These are phyloP conservation scores for Sungouiozyma intestinalis DNA, from an alignment of 805 yeast species.

Conservation along the genomic window DNA sequence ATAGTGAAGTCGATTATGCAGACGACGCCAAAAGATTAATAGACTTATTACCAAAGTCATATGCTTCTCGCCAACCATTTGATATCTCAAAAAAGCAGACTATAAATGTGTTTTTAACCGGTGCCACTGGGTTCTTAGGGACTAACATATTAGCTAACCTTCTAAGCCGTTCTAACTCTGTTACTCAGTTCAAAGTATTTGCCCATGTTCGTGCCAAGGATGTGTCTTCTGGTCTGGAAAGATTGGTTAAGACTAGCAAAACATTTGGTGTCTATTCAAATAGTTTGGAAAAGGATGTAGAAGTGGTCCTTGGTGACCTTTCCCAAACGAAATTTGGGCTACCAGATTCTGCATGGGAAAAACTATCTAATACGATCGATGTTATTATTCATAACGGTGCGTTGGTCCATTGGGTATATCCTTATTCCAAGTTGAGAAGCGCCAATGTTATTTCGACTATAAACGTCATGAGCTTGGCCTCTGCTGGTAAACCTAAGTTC, in stretches of 20 bases:
- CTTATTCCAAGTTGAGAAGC: constrained; percentile 80
- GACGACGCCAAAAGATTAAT: constrained; percentile 59
- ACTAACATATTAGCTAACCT: constrained; percentile 76
- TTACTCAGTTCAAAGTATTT: constrained; percentile 43
- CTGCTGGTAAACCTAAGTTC: constrained; percentile 66
- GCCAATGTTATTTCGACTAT: constrained; percentile 87
- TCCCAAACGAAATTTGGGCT: constrained; percentile 67
- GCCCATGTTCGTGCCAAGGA: constrained; percentile 88
- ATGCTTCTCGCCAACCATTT: constrained; percentile 31
- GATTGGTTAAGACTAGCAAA: constrained; percentile 63
- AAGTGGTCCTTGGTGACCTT: constrained; percentile 76
- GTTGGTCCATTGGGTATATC: constrained; percentile 96
- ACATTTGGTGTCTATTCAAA: constrained; percentile 65
- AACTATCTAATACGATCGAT: constrained; percentile 54
- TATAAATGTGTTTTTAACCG: constrained; percentile 74
- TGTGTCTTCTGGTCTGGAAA: constrained; percentile 57
- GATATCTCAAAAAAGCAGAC: constrained; percentile 21
- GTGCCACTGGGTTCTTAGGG: constrained; percentile 94
- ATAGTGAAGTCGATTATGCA: constrained; percentile 38
- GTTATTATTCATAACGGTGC: constrained; percentile 95
- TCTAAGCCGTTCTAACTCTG: constrained; percentile 40
- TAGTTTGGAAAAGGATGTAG: constrained; percentile 44
- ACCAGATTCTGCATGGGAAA: constrained; percentile 43
- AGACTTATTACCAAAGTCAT: constrained; percentile 34
- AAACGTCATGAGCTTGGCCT: constrained; percentile 63